These are phyloP conservation scores for Chlorella sp. DNA, from an alignment of 139 green algal species.

Conservation along the genomic window DNA sequence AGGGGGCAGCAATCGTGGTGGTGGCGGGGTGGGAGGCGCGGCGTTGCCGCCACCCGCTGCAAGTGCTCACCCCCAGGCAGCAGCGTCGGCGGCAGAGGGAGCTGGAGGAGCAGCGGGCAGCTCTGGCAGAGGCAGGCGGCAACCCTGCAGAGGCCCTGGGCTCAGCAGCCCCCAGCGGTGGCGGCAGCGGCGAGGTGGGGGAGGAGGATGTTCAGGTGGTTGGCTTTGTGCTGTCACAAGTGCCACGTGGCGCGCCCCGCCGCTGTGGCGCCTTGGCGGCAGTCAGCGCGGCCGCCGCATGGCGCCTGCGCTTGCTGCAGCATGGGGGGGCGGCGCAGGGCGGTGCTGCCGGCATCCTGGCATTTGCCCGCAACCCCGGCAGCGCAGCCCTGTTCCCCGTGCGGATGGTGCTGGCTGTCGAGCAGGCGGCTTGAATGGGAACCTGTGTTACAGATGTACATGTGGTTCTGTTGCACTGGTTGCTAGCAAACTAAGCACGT, in stretches of 20 bases:
- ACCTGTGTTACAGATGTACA: no score
- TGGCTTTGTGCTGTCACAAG: constrained; percentile 42
- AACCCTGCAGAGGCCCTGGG: neutral
- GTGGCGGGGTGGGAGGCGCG: neutral
- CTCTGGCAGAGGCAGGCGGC: neutral
- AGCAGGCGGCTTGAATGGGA: neutral
- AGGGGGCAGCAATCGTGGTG: constrained; percentile 28
- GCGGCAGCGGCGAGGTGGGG: neutral
- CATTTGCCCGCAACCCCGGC: constrained; percentile 20
- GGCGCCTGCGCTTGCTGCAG: constrained; percentile 35
- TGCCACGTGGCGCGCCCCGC: constrained; percentile 30
- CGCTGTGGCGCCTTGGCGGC: constrained; percentile 20
- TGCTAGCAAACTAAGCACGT: no score
- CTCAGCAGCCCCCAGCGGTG: neutral
- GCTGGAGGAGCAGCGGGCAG: neutral
- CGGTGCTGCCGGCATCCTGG: constrained; percentile 9
- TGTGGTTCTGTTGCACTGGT: no score
- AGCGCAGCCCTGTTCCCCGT: constrained; percentile 24
- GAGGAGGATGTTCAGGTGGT: constrained; percentile 21
- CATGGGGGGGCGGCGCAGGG: neutral
- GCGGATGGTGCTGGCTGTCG: constrained; percentile 2
- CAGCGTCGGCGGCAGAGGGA: constrained; percentile 11
- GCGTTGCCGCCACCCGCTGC: neutral
- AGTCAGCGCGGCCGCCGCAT: constrained; percentile 6
- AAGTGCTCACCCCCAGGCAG: neutral